Evolutionary conservation across 345 rosid genomes (phyloP), one percentile per base, ranked within the genome.

Genomic region (Adansonia digitata): DNA sequence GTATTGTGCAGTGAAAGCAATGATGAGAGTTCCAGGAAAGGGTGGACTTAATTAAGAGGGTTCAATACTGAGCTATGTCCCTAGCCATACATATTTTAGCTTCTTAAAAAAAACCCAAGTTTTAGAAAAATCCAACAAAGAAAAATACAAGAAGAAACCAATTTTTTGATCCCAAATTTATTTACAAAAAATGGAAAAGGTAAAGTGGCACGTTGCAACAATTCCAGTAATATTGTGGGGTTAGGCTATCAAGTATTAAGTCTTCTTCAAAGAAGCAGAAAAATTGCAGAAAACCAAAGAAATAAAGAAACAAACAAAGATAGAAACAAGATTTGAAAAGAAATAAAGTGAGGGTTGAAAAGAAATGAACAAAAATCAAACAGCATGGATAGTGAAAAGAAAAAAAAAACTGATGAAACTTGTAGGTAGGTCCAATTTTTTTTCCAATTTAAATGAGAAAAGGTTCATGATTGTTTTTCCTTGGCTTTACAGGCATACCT

Each of bases 401-500:
- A 51, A 56, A 34, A 1, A 20, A 42, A 46, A 59, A 20, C 74
- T 22, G 53, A 62, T n/a, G 64, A 15, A 72, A 57, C 56, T 11
- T 80, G 69, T 37, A 48, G 76, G 72, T 69, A 48, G 17, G 71
- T 66, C 72, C 40, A 46, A 35, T 65, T 6, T 64, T 62, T 8
- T 61, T 53, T 22, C 24, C 27, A 60, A 64, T 48, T 78, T 66
- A 71, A 63, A 72, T 57, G 65, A 43, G 74, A 61, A 84, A 86
- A 80, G 85, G 78, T 81, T 39, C 22, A 70, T 77, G 84, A 45
- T 86, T 83, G 75, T 80, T 13, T 60, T 77, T 79, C n/a, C 39
- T 80, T 72, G 76, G 90, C 55, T 43, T 65, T 72, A 79, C n/a
- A n/a, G n/a, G n/a, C 97, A 88, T 87, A 96, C 99, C 99, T 96